Evolutionary conservation across 2,329 filamentous ascomycete genomes (phyloP), one percentile per base, ranked within the genome.

Genomic region (Monosporascus sp.): DNA sequence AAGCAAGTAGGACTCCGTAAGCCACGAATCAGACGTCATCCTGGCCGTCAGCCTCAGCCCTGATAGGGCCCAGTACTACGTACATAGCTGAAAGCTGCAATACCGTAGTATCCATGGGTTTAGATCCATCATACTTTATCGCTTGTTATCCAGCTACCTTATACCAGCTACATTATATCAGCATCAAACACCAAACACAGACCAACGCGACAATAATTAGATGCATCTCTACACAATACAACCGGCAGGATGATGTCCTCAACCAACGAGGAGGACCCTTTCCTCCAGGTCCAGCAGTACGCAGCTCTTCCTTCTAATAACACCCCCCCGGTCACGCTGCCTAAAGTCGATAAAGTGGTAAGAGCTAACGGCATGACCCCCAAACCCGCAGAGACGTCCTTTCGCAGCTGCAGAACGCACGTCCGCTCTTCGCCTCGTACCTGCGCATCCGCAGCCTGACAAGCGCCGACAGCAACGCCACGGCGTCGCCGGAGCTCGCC

Each of bases 391-490:
- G 91, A 73, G 94, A 99, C 74, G 90, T 97, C 61, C 86, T 96
- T 61, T 76, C 85, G 58, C 88, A 95, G 56, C 85, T 99, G 59
- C 81, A 87, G 60, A 84, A 83, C 15, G 88, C 90, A 50, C 87
- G 93, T 9, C 87, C 92, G 50, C 85, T 97, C 53, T 97, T 97
- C 78, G 86, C 89, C 59, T 97, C 92, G 17, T 99, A 96, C 77
- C 82, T 96, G 44, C 93, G 94, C 67, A 99, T 99, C 74, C 90
- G 91, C 67, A 94, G 91, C 46, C 86, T 96, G 25, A 82, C 86
- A 54, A 86, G 86, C 41, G 81, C 78, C 7, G 17, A 53, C 60
- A 31, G 50, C 47, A 50, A 55, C 51, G 82, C 83, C 8, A 74
- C 86, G 15, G 78, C 79, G 44, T 92, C 89, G 18, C 91, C 90